Percentiles rank a stretch among this genome's conserved stretches.
These are phyloP conservation scores for Scheffersomyces stambukii DNA, from an alignment of 1,139 yeast species.

Conservation along the genomic window DNA sequence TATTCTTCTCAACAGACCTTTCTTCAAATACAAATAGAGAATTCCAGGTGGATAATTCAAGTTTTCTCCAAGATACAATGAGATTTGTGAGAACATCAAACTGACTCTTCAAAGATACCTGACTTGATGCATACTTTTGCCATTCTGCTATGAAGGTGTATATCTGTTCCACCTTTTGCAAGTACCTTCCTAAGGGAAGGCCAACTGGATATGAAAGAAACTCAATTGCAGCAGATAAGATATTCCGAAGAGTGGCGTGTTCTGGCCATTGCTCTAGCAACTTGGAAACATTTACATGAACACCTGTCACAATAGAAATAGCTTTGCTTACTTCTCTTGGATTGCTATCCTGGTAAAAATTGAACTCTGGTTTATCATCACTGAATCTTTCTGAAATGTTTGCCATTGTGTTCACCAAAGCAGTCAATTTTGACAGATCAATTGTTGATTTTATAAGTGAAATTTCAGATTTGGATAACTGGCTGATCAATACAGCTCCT, in stretches of 20 bases:
- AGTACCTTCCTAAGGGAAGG: constrained; percentile 71
- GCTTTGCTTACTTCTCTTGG: constrained; percentile 61
- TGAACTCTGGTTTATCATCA: constrained; percentile 26
- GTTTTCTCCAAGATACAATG: constrained; percentile 85
- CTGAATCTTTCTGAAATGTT: constrained; percentile 19
- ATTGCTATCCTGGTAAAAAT: constrained; percentile 69
- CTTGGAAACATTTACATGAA: constrained; percentile 45
- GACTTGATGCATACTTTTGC: constrained; percentile 87
- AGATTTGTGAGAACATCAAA: constrained; percentile 58
- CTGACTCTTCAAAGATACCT: constrained; percentile 58
- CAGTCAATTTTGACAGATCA: constrained; percentile 35
- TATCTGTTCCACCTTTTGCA: constrained; percentile 83
- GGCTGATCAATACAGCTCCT: constrained; percentile 37
- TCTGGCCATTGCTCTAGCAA: constrained; percentile 85
- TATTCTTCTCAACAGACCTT: constrained; percentile 36
- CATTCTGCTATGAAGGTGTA: constrained; percentile 82
- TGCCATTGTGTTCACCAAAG: constrained; percentile 39
- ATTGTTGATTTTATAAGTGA: constrained; percentile 17
- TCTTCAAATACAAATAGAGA: constrained; percentile 71
- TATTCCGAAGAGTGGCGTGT: constrained; percentile 78
- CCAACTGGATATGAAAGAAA: constrained; percentile 57
- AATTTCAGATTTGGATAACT: constrained; percentile 13
- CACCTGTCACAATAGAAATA: constrained; percentile 43
- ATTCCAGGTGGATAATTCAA: constrained; percentile 86
- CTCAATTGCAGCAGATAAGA: constrained; percentile 64